Conservation (phyloP, 2,329 filamentous ascomycete species). For the Aspergillus glaucus region DNA sequence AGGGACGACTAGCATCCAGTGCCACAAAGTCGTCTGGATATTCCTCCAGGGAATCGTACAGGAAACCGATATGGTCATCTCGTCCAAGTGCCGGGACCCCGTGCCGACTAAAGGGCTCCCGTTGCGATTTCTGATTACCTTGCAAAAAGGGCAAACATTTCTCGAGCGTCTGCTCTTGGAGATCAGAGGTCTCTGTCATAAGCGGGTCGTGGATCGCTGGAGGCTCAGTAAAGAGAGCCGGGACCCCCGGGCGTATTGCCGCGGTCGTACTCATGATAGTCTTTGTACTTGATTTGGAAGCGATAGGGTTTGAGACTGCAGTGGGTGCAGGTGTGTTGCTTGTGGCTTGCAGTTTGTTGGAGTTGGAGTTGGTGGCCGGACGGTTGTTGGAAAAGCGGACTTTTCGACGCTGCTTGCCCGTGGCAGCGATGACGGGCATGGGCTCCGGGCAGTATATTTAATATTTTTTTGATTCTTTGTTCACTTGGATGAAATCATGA, state of each 20-base stretch:
- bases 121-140: conserved; percentile 43
- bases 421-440: conserved; percentile 29
- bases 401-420: conserved; percentile 31
- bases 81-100: conserved; percentile 72
- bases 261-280: conserved; percentile 1
- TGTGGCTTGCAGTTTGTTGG: conserved; percentile 9
- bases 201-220: conserved; percentile 62
- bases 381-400: conserved; percentile 30
- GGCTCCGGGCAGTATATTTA: conserved; percentile 5
- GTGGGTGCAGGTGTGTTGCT: conserved; percentile 8
- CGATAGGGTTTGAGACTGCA: background rate
- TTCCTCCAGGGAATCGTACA: conserved; percentile 45
- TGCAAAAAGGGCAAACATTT: conserved; percentile 64
- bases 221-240: conserved; percentile 36
- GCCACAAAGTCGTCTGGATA: conserved; percentile 66
- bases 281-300: no score
- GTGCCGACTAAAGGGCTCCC: conserved; percentile 56
- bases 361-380: conserved; percentile 16
- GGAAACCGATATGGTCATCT: conserved; percentile 45
- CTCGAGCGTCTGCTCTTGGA: conserved; percentile 63
- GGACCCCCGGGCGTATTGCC: conserved; percentile 23
- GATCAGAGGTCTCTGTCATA: conserved; percentile 59
- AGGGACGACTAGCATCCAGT: conserved; percentile 82
- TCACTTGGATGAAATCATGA: background rate
- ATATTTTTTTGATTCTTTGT: conserved; percentile 5